A percentile compares a stretch with the other conserved stretches of the same genome.
phyloP scores from a whole-genome alignment of 73 alveolate genomes.

The Breviolum minutum region DNA sequence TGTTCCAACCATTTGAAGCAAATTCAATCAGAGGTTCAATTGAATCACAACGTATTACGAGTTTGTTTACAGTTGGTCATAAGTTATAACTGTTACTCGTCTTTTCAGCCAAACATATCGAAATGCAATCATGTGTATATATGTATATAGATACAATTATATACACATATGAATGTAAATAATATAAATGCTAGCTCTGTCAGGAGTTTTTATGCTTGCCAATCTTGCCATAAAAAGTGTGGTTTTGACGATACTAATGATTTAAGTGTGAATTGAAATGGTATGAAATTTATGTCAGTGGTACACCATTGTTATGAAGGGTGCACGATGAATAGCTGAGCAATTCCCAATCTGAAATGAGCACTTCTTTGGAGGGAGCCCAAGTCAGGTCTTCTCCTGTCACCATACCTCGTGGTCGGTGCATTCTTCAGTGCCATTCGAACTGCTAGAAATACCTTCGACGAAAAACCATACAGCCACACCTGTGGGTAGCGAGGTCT shows the following conservation, averaged over 20 bases:
- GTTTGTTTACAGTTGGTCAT: no score
- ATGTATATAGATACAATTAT: no score
- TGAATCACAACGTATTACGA: no score
- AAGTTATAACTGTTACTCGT: no score
- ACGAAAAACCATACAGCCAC: conserved; percentile 97
- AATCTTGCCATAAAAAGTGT: background rate
- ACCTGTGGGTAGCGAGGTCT: conserved; percentile 96
- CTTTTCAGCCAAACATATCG: no score
- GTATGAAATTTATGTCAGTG: no score
- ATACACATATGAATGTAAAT: no score
- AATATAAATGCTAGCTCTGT: no score
- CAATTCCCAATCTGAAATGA: background rate
- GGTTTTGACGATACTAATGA: background rate
- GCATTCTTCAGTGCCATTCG: conserved; percentile 38
- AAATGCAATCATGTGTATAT: no score
- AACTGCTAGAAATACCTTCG: conserved; percentile 79
- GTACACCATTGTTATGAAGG: background rate
- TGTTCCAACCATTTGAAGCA: no score
- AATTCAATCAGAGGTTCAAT: no score
- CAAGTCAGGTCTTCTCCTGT: conserved; percentile 55
- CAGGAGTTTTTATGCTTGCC: no score
- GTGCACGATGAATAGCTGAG: background rate
- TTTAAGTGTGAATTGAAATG: background rate
- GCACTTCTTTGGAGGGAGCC: background rate
- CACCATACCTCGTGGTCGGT: conserved; percentile 93